Evolutionary conservation across 2,329 filamentous ascomycete genomes (phyloP).

Genomic region (Penicillium sp.): DNA sequence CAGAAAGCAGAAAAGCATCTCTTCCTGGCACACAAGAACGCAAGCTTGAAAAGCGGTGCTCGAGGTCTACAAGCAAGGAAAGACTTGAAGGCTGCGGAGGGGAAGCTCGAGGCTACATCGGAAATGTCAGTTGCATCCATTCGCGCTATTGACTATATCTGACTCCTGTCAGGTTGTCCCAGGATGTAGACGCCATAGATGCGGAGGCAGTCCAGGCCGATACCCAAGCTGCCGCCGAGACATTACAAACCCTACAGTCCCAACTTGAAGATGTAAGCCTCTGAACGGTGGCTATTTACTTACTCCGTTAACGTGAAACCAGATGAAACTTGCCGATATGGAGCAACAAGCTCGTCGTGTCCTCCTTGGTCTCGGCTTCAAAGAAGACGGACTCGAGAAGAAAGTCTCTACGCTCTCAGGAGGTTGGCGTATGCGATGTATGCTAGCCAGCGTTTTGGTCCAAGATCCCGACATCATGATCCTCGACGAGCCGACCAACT

Average conservation of each 20-base stretch:
- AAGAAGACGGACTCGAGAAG: slow-evolving; percentile 51
- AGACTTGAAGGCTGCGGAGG: slow-evolving; percentile 60
- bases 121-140: slow-evolving; percentile 36
- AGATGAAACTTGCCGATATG: slow-evolving; percentile 51
- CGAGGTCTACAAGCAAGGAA: slow-evolving; percentile 70
- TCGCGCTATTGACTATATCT: not conserved
- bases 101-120: slow-evolving; percentile 52
- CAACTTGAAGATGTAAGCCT: slow-evolving; percentile 54
- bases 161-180: slow-evolving; percentile 32
- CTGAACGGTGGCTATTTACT: not conserved
- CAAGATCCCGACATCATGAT: slow-evolving; percentile 69
- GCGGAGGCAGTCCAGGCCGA: slow-evolving; percentile 53
- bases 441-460: slow-evolving; percentile 57
- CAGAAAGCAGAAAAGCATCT: slow-evolving; percentile 55
- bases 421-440: slow-evolving; percentile 64
- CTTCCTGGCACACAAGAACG: slow-evolving; percentile 64
- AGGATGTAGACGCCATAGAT: slow-evolving; percentile 51
- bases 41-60: slow-evolving; percentile 63
- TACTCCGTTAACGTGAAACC: slow-evolving; percentile 7
- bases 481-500: slow-evolving; percentile 81
- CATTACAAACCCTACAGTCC: slow-evolving; percentile 60
- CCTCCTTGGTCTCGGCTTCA: slow-evolving; percentile 63
- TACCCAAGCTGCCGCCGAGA: slow-evolving; percentile 59
- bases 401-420: slow-evolving; percentile 62
- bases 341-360: slow-evolving; percentile 59